Percentiles rank a stretch among this genome's conserved stretches.
Conservation (phyloP, 768 basidiomycete species). For the Lactarius deliciosus region DNA sequence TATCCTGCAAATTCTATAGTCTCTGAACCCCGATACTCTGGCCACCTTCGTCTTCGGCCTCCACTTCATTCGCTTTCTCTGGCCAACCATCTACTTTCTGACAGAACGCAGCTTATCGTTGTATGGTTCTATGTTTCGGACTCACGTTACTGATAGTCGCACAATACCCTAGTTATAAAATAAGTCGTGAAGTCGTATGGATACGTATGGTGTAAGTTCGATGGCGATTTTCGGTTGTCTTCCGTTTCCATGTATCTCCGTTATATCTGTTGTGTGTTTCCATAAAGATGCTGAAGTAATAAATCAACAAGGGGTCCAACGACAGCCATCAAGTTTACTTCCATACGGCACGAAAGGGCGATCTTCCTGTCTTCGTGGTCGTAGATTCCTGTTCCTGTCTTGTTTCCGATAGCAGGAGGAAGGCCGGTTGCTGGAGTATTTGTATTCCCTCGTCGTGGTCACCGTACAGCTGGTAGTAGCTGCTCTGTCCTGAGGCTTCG, state of each 20-base stretch:
- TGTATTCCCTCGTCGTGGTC: background rate
- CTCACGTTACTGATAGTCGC: background rate
- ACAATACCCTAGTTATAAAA: constrained; percentile 3
- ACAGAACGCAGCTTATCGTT: constrained; percentile 2
- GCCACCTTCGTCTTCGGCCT: constrained; percentile 11
- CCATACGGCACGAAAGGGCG: no score
- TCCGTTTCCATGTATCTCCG: background rate
- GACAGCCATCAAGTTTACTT: no score
- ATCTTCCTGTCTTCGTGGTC: no score
- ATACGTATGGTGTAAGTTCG: background rate
- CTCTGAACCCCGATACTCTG: background rate
- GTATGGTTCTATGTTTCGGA: constrained; percentile 4
- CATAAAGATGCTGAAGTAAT: background rate
- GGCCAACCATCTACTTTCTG: background rate
- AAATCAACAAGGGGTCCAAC: background rate
- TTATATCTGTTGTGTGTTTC: background rate
- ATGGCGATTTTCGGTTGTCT: background rate
- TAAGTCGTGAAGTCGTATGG: background rate
- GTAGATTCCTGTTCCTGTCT: no score
- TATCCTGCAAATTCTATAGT: background rate
- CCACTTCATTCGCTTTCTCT: background rate
- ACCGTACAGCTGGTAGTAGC: background rate
- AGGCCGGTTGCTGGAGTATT: no score
- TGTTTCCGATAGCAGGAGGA: no score
- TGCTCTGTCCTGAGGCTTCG: constrained; percentile 18